Evolutionary conservation across 352 stramenopile genomes (phyloP).

Genomic region (Pythium pectinolyticum): DNA sequence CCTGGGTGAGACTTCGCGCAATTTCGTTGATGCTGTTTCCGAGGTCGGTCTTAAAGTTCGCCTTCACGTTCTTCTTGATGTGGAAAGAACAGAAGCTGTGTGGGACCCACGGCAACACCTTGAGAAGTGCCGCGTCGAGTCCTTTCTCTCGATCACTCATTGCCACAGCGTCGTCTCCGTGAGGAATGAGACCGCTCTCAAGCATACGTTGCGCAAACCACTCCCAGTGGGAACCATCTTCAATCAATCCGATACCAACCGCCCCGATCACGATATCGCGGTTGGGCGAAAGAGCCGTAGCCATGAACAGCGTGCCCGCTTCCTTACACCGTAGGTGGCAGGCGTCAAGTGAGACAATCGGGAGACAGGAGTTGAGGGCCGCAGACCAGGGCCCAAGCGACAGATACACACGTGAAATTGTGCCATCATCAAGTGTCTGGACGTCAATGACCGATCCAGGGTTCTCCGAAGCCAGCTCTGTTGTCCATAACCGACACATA

Average conservation of each 20-base stretch:
- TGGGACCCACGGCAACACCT: neutral
- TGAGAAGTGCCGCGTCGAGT: neutral
- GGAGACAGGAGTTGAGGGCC: no score
- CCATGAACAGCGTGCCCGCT: conserved; percentile 6
- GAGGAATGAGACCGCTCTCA: neutral
- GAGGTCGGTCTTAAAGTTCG: conserved; percentile 20
- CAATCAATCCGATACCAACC: conserved; percentile 7
- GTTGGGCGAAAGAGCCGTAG: conserved; percentile 3
- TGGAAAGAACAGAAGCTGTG: conserved; percentile 19
- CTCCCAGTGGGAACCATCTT: conserved; percentile 20
- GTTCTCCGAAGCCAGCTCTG: no score
- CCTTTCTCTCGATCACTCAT: conserved; percentile 22
- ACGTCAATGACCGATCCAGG: no score
- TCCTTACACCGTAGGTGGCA: conserved; percentile 5
- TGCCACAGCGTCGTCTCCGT: neutral
- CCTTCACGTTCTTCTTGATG: conserved; percentile 20
- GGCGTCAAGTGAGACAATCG: conserved; percentile 10
- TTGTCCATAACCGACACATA: no score
- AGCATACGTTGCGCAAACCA: conserved; percentile 12
- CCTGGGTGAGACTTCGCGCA: conserved; percentile 9
- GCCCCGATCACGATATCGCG: conserved; percentile 17
- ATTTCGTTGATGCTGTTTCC: neutral
- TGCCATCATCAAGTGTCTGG: no score
- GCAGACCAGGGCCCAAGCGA: no score
- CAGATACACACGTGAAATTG: no score